Base-by-base conservation (phyloP, 352 stramenopile species). In the Phytophthora brassicae region DNA sequence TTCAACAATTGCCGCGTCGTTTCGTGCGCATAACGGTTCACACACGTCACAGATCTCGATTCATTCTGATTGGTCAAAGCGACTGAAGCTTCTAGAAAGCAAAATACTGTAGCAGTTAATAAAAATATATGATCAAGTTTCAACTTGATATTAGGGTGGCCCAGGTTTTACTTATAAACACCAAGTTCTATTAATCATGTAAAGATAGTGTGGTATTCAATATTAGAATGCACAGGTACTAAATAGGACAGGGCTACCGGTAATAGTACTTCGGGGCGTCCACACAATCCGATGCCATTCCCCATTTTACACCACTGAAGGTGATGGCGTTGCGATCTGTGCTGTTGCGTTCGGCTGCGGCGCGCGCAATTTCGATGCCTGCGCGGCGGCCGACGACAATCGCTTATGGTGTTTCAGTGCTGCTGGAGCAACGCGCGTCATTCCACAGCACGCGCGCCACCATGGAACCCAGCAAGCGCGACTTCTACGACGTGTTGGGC, bases 401-500 rank as follows among this genome's bases (percentile, higher is more conserved):
- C 1, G 23, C 20, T 8, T 61, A 57, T 6, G 59, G 64, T 19
- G 54, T 55, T 11, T 29, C 45, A 9, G 44, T 51, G 14, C 17
- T 76, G 16, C 7, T 60, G 23, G 35, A 67, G 13, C 52, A 69
- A 14, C 69, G 48, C 13, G 68, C 64, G 20, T 45, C 60, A 19
- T 77, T 96, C 66, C 87, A 96, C 68, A 87, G 75, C 67, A 90
- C 87, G 45, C 74, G 73, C 8, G 64, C 70, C 26, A 29, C 76
- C 12, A 61, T 75, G 43, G 64, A 87, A 59, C 66, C 65, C 39
- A 46, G 70, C 6, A 97, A 99, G 75, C 80, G 88, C 68, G 97
- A 99, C 78, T 98, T 98, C 77, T 99, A 99, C 73, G 90, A 99
- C 41, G 76, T 98, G 1, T 81, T 99, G 23, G 94, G 95, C 52